These are phyloP conservation scores for Udeniomyces megalosporus DNA, from an alignment of 768 basidiomycete genomes.

Conservation along the genomic window DNA sequence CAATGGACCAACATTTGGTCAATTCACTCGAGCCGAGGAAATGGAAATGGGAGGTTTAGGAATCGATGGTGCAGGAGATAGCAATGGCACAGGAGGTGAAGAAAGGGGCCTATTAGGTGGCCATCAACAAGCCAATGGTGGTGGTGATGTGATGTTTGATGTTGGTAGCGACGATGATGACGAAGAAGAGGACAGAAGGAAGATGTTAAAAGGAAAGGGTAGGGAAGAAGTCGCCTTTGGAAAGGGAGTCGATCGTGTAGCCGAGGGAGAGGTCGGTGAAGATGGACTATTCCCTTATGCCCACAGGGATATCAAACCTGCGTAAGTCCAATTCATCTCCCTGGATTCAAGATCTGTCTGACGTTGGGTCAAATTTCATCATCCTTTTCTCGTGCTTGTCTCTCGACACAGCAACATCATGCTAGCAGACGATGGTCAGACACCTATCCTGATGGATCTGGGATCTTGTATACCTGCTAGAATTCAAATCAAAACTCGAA, in stretches of 20 bases:
- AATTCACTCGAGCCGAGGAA: conserved; percentile 38
- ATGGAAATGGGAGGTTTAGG: conserved; percentile 60
- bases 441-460: conserved; percentile 94
- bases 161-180: conserved; percentile 27
- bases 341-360: not conserved
- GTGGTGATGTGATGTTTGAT: conserved; percentile 20
- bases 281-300: conserved; percentile 60
- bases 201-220: not conserved
- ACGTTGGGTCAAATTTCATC: not conserved
- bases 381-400: not conserved
- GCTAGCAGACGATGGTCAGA: conserved; percentile 72
- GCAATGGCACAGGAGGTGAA: not conserved
- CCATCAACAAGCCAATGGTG: no score
- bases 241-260: not conserved
- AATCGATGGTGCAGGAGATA: conserved; percentile 38
- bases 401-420: conserved; percentile 61
- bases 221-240: conserved; percentile 18
- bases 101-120: conserved; percentile 24
- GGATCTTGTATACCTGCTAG: conserved; percentile 70
- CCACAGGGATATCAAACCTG: conserved; percentile 91
- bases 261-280: conserved; percentile 18
- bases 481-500: conserved; percentile 60
- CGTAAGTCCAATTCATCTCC: conserved; percentile 45
- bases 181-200: conserved; percentile 31
- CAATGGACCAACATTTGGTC: not conserved